Evolutionary conservation across 2,329 filamentous ascomycete species (phyloP), one percentile per base, ranked within the genome.

Genomic region (Pestalotiopsis sp.): DNA sequence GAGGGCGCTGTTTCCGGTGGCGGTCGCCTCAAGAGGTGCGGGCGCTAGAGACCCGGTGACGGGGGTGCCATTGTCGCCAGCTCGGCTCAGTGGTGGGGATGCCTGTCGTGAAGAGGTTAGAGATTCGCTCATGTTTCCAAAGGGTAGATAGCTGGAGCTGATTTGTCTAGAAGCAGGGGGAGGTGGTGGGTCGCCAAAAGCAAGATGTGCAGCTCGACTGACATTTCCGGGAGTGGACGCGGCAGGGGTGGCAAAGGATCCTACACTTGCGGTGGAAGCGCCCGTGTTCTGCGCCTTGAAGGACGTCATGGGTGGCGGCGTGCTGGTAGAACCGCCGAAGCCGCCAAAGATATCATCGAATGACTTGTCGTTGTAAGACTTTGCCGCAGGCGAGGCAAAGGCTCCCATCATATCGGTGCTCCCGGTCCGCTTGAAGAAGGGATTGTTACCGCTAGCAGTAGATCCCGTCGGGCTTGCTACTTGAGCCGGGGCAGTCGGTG

Each of bases 331-430:
- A 70, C 80, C 80, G 13, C 81, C 77, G 73, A 89, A 89, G 1
- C 91, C 89, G 1, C 94, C 94, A 78, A 97, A 97, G 58, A 97
- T 89, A 74, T 92, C 94, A 76, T 97, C 93, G 78, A 97, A 97
- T 3, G 90, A 89, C 79, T 87, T 90, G 71, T 93, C 90, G 62
- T 85, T 83, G 67, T 83, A 83, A 52, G 73, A 68, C 61, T 61
- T 62, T 55, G 80, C 74, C 11, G 85, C 79, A 13, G 85, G 82
- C 11, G 85, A 81, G 38, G 81, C 77, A 69, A 88, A 89, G 14
- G 85, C 81, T 55, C 84, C 83, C 80, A 87, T 85, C 68, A 89
- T 85, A 71, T 89, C 86, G 52, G 87, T 84, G 78, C 89, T 90
- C 67, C 84, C 86, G 60, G 88, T 88, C 59, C 89, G 84, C 75